A percentile compares a stretch with the other conserved stretches of the same genome.
Conservation (phyloP, 768 basidiomycete genomes). For the Phylloporus scabripes region DNA sequence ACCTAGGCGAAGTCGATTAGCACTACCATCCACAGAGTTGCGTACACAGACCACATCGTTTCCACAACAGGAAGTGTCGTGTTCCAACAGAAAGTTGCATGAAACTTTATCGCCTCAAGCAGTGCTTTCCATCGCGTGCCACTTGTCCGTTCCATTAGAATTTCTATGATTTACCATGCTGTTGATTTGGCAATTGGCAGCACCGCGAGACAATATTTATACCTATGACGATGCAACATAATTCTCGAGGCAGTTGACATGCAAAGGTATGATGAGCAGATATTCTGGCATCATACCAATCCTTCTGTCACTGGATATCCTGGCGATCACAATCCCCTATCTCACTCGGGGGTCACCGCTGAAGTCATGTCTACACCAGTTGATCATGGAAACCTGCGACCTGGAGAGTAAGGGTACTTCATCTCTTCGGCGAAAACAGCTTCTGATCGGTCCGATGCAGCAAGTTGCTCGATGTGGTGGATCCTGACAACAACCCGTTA, state of each 20-base stretch:
- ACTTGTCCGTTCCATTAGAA: background rate
- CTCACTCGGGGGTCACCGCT: background rate
- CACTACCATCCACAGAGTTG: background rate
- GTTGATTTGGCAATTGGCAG: background rate
- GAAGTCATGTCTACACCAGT: background rate
- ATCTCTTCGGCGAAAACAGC: background rate
- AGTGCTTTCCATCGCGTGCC: background rate
- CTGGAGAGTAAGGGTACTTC: background rate
- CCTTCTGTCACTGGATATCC: background rate
- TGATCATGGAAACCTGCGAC: accelerated
- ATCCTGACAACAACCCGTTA: constrained; percentile 3
- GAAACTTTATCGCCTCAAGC: background rate
- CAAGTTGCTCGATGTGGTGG: background rate
- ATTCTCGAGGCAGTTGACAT: background rate
- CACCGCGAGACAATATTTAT: background rate
- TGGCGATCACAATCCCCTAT: no score
- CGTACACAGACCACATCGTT: background rate
- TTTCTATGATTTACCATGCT: background rate
- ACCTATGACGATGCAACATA: background rate
- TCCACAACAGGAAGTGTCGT: no score
- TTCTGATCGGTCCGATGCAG: constrained; percentile 1
- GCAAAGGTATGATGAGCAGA: background rate
- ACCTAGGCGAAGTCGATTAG: background rate
- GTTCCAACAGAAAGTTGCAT: background rate
- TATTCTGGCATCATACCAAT: background rate